Evolutionary conservation across 257 asterid species (phyloP).

Genomic region (Scutellaria galericulata): DNA sequence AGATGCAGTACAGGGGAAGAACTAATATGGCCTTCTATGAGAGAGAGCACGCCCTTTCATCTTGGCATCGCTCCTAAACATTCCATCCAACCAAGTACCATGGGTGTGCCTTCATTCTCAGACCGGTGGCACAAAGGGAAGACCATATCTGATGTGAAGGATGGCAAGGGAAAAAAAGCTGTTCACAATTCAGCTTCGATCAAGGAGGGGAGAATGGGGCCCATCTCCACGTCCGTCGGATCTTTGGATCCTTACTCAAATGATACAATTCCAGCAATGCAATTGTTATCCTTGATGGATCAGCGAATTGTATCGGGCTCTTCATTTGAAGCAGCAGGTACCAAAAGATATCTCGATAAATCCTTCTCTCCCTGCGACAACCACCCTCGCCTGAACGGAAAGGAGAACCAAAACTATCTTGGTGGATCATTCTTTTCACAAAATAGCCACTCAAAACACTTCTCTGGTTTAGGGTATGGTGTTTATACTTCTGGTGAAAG

Average conservation of each 20-base stretch:
- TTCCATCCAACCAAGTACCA: conserved; percentile 37
- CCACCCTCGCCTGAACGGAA: conserved; percentile 51
- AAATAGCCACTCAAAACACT: conserved; percentile 41
- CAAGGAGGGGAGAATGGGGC: conserved; percentile 36
- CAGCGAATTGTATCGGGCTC: conserved; percentile 44
- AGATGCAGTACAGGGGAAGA: conserved; percentile 37
- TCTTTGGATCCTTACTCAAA: conserved; percentile 59
- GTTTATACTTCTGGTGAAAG: conserved; percentile 43
- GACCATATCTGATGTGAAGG: conserved; percentile 36
- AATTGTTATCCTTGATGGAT: conserved; percentile 77
- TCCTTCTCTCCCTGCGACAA: conserved; percentile 54
- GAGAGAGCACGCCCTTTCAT: conserved; percentile 40
- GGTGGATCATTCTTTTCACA: conserved; percentile 43
- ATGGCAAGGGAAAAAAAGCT: conserved; percentile 37
- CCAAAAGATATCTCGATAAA: conserved; percentile 46
- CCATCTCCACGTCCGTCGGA: conserved; percentile 37
- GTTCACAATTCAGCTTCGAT: conserved; percentile 22
- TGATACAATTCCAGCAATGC: conserved; percentile 82
- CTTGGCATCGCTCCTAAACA: conserved; percentile 40
- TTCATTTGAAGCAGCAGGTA: conserved; percentile 49
- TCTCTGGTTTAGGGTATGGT: conserved; percentile 35
- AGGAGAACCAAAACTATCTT: conserved; percentile 46
- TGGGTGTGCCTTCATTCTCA: conserved; percentile 31
- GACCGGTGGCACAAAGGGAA: conserved; percentile 42
- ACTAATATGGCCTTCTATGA: conserved; percentile 42